Evolutionary conservation across 2,329 filamentous ascomycete genomes (phyloP), one percentile per base, ranked within the genome.

Genomic region (Monilinia laxa): DNA sequence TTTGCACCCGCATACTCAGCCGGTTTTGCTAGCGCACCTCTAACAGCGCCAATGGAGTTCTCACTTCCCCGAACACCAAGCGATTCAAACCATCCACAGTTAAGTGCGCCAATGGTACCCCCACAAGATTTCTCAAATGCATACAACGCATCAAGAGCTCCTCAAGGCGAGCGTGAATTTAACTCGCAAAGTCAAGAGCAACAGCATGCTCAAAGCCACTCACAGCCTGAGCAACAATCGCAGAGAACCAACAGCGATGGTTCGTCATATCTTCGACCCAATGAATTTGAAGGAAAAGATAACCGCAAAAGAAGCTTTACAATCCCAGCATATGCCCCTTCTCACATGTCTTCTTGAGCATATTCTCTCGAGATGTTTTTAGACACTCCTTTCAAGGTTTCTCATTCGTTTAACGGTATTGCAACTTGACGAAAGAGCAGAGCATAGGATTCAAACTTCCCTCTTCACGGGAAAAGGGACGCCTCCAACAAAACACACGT

Each of bases 41-140:
- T 86, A 18, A 81, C 82, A 4, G 82, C 84, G 1, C 84, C 84
- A 0, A 79, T 84, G 68, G 83, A 85, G 63, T 85, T 83, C 70
- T 79, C 81, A 3, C 75, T 83, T 18, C 79, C 82, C 2, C 76
- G 81, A 53, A 81, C 81, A 4, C 78, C 79, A 18, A 75, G 75
- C 40, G 75, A 79, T 64, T 74, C 77, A 62, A 73, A 77, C 67
- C 68, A 76, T 68, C 79, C 83, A 3, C 84, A 85, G 72, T 79
- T 86, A 77, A 84, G 81, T 71, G 82, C 84, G 2, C 83, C 83
- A 0, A 84, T 85, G 66, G 80, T 81, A 3, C 80, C 83, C 4
- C 77, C 84, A 0, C 80, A 80, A 63, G 84, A 86, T 64, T 86
- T 85, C 53, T 64, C 71, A 40, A 71, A 66, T 35, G 73, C 71